Evolutionary conservation across 768 basidiomycete species (phyloP).

Genomic region (Boletus eberwhitei): DNA sequence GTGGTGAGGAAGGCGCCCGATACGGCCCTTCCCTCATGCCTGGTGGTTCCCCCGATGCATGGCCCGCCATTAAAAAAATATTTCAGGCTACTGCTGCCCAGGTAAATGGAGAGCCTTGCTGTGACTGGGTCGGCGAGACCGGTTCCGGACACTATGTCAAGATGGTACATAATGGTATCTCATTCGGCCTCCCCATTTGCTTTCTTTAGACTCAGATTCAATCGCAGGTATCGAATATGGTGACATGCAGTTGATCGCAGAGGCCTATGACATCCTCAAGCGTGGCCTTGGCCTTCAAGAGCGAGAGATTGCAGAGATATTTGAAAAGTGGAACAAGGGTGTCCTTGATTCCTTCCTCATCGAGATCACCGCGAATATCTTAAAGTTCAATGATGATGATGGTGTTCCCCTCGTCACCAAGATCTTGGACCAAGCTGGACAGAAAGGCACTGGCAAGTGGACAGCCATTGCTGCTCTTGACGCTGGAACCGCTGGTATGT

Average conservation of each 20-base stretch:
- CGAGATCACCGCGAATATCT: conserved; percentile 95
- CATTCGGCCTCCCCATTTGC: conserved; percentile 1
- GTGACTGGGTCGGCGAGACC: conserved; percentile 98
- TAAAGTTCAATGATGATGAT: conserved; percentile 95
- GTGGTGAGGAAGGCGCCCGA: conserved; percentile 98
- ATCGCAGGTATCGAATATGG: conserved; percentile 93
- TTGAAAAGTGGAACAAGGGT: conserved; percentile 94
- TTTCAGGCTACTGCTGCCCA: conserved; percentile 99
- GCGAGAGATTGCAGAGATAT: conserved; percentile 91
- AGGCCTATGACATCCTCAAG: conserved; percentile 98
- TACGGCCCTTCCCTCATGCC: conserved; percentile 99
- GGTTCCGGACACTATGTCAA: conserved; percentile 99
- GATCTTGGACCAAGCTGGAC: conserved; percentile 94
- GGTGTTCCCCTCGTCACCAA: conserved; percentile 88
- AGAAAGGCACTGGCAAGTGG: conserved; percentile 99
- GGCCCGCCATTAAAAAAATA: conserved; percentile 96
- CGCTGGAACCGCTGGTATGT: conserved; percentile 77
- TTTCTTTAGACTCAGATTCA: conserved; percentile 2
- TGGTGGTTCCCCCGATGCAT: conserved; percentile 90
- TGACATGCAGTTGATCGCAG: conserved; percentile 99
- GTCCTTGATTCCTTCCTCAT: conserved; percentile 99
- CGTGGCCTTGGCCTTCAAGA: conserved; percentile 86
- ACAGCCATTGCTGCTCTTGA: conserved; percentile 97
- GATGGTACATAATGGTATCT: conserved; percentile 95
- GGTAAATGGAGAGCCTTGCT: conserved; percentile 93